Evolutionary conservation across 768 basidiomycete genomes (phyloP).

Genomic region (Boletus barrowsii): DNA sequence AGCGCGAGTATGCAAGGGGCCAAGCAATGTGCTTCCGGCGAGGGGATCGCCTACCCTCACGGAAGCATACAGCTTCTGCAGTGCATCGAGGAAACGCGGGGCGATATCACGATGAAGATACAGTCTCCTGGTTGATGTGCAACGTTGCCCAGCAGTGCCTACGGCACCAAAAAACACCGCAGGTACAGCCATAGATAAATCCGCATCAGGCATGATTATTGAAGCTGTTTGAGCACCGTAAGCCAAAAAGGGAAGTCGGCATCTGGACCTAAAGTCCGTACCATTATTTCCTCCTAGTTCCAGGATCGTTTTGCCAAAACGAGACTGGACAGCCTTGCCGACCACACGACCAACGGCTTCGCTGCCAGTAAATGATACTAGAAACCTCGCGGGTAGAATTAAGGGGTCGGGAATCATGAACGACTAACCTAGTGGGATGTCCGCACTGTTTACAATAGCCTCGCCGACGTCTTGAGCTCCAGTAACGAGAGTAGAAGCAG

Average conservation of each 20-base stretch:
- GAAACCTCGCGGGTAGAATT: neutral
- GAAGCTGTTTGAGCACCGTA: slow-evolving; percentile 53
- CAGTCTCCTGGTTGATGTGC: slow-evolving; percentile 89
- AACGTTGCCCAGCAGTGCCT: slow-evolving; percentile 72
- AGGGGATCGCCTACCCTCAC: slow-evolving; percentile 87
- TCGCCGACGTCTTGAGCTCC: slow-evolving; percentile 82
- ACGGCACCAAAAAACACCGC: slow-evolving; percentile 93
- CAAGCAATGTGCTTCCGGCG: slow-evolving; percentile 66
- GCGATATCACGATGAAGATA: slow-evolving; percentile 85
- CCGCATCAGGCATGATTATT: slow-evolving; percentile 91
- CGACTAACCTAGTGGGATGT: slow-evolving; percentile 72
- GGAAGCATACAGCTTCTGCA: slow-evolving; percentile 69
- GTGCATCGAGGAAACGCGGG: slow-evolving; percentile 66
- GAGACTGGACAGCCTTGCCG: slow-evolving; percentile 80
- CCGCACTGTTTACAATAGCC: slow-evolving; percentile 66
- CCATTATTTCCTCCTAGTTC: slow-evolving; percentile 97
- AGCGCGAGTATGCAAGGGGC: slow-evolving; percentile 75
- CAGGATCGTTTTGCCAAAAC: slow-evolving; percentile 87
- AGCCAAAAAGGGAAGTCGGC: slow-evolving; percentile 15
- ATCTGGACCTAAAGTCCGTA: slow-evolving; percentile 34
- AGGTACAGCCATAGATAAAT: slow-evolving; percentile 84
- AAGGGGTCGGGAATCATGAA: slow-evolving; percentile 1
- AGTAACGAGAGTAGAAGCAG: slow-evolving; percentile 76
- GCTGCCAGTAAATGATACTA: slow-evolving; percentile 95
- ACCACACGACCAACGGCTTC: slow-evolving; percentile 84